Evolutionary conservation across 164 flowering plant genomes (phyloP).

Genomic region (Vitis rupestris): DNA sequence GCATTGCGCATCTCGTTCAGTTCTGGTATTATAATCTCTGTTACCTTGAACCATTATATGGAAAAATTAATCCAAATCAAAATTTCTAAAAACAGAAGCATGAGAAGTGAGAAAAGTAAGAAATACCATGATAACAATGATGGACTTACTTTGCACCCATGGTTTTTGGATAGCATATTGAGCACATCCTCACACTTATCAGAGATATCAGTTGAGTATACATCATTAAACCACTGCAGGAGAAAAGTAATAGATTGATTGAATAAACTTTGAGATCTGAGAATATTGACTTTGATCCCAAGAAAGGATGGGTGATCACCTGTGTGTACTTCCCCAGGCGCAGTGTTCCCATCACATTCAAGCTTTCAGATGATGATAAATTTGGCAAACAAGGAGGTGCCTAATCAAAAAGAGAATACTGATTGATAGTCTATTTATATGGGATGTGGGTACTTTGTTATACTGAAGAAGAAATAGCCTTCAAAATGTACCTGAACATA

Average conservation of each 20-base stretch:
- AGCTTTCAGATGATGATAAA: conserved; percentile 44
- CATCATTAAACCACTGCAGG: conserved; percentile 96
- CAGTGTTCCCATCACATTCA: conserved; percentile 46
- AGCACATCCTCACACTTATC: conserved; percentile 79
- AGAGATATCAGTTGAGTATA: conserved; percentile 75
- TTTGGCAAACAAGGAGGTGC: conserved; percentile 78
- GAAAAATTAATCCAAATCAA: conserved; percentile 1
- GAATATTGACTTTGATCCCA: conserved; percentile 1
- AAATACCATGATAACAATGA: not conserved
- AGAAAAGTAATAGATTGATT: conserved; percentile 7
- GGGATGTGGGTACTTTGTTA: no score
- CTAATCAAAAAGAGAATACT: conserved; percentile 34
- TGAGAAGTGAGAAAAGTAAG: not conserved
- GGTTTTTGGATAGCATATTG: conserved; percentile 40
- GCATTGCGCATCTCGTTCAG: conserved; percentile 80
- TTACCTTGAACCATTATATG: conserved; percentile 36
- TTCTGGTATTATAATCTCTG: conserved; percentile 87
- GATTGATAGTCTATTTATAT: not conserved
- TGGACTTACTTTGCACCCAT: conserved; percentile 75
- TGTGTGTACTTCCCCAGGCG: conserved; percentile 83
- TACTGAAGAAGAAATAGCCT: not conserved
- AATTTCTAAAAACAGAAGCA: not conserved
- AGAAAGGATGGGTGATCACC: conserved; percentile 35
- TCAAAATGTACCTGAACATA: not conserved
- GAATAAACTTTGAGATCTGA: not conserved